A percentile compares a stretch with the other conserved stretches of the same genome.
phyloP scores from a whole-genome alignment of 306 rosid species.

The Vicia faba region DNA sequence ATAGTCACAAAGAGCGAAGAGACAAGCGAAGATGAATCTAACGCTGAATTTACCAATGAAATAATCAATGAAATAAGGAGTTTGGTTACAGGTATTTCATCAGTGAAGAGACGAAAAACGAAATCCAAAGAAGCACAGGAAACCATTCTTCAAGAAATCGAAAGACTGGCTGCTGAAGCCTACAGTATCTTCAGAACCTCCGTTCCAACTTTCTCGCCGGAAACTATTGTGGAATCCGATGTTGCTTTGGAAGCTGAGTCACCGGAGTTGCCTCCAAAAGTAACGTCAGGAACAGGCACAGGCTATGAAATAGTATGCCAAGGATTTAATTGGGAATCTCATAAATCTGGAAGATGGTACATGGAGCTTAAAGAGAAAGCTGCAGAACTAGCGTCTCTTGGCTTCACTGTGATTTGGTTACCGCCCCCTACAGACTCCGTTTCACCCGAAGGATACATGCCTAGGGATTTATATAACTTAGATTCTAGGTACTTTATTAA shows the following conservation, averaged over 20 bases:
- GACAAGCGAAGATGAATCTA: constrained; percentile 48
- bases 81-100: constrained; percentile 74
- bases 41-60: constrained; percentile 57
- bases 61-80: constrained; percentile 75
- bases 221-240: constrained; percentile 47
- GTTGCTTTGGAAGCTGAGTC: constrained; percentile 28
- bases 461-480: constrained; percentile 84
- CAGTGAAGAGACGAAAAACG: constrained; percentile 55
- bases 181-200: constrained; percentile 81
- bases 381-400: constrained; percentile 67
- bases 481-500: constrained; percentile 72
- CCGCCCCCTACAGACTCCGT: constrained; percentile 99
- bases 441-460: constrained; percentile 97
- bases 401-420: constrained; percentile 89
- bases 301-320: constrained; percentile 94
- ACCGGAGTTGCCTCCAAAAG: constrained; percentile 38
- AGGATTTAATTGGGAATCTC: constrained; percentile 98
- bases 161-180: constrained; percentile 93
- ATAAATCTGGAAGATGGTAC: constrained; percentile 93
- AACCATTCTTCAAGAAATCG: constrained; percentile 86
- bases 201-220: constrained; percentile 61
- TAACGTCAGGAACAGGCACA: constrained; percentile 73
- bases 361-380: constrained; percentile 75
- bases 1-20: constrained; percentile 46
- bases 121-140: constrained; percentile 82